Evolutionary conservation across 1,139 yeast genomes (phyloP).

Genomic region (Suhomyces terraborum): DNA sequence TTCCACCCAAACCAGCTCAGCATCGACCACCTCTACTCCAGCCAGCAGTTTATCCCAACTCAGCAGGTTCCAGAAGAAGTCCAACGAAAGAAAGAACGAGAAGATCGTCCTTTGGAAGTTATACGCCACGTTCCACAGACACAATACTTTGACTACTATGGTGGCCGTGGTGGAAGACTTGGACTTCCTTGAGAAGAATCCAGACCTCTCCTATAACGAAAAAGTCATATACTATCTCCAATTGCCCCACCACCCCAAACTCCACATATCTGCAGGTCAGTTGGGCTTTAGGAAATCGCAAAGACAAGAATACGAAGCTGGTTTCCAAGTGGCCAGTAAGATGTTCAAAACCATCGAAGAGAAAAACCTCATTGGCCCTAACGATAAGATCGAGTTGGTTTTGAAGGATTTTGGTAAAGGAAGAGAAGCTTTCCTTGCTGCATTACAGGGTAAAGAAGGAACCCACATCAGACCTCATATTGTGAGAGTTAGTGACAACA

Average conservation of each 20-base stretch:
- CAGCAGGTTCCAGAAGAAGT: conserved; percentile 10
- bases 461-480: conserved; percentile 61
- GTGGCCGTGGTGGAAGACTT: conserved; percentile 71
- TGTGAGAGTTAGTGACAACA: conserved; percentile 71
- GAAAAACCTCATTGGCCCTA: conserved; percentile 50
- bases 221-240: conserved; percentile 76
- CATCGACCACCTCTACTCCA: conserved; percentile 1
- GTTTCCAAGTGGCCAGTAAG: conserved; percentile 79
- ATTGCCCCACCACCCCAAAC: conserved; percentile 73
- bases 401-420: conserved; percentile 87
- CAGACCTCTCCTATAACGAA: conserved; percentile 64
- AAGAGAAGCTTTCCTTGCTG: conserved; percentile 81
- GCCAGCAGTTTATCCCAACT: conserved; percentile 13
- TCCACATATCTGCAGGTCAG: conserved; percentile 70
- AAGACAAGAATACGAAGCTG: conserved; percentile 92
- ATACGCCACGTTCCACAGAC: conserved; percentile 75
- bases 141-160: conserved; percentile 79
- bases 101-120: conserved; percentile 61
- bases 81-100: conserved; percentile 25
- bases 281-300: conserved; percentile 77
- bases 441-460: conserved; percentile 90
- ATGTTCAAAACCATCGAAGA: conserved; percentile 73
- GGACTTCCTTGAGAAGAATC: conserved; percentile 58
- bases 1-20: conserved; percentile 3
- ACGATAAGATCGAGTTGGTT: conserved; percentile 67